Conservation (phyloP, 2,329 filamentous ascomycete genomes). For the Colletotrichum sp. region DNA sequence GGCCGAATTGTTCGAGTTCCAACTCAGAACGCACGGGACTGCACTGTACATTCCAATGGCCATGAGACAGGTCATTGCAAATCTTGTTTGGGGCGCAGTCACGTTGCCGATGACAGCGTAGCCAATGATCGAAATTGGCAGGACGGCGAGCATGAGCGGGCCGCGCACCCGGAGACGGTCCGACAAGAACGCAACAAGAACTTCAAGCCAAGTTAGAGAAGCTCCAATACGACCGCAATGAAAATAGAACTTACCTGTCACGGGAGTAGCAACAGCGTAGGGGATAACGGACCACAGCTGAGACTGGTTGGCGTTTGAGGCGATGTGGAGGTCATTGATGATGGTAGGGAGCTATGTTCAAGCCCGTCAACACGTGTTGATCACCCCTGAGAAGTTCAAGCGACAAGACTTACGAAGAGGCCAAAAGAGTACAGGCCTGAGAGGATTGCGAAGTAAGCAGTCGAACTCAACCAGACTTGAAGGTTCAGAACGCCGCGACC, state of each 20-base stretch:
- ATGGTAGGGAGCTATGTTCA: constrained; percentile 63
- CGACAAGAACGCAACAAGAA: constrained; percentile 61
- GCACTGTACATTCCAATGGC: constrained; percentile 67
- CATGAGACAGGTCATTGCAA: constrained; percentile 73
- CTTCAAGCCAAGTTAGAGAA: constrained; percentile 25
- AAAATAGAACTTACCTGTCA: constrained; percentile 46
- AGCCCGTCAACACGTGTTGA: background rate
- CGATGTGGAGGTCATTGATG: constrained; percentile 60
- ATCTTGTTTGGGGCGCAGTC: constrained; percentile 55
- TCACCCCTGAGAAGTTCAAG: background rate
- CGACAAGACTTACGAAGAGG: constrained; percentile 56
- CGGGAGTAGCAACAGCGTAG: constrained; percentile 63
- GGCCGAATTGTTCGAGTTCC: constrained; percentile 72
- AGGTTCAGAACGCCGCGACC: constrained; percentile 62
- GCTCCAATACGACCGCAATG: background rate
- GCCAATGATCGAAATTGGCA: constrained; percentile 68
- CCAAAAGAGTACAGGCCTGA: constrained; percentile 67
- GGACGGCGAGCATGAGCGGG: constrained; percentile 64
- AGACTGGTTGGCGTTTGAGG: constrained; percentile 58
- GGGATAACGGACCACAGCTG: constrained; percentile 70
- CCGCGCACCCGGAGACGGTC: constrained; percentile 66
- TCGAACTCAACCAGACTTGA: constrained; percentile 68
- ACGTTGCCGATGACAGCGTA: constrained; percentile 68
- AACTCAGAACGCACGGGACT: constrained; percentile 67
- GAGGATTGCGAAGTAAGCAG: constrained; percentile 64